Evolutionary conservation across 129 eudicot genomes (phyloP).

Genomic region (Heracleum sosnowskyi): DNA sequence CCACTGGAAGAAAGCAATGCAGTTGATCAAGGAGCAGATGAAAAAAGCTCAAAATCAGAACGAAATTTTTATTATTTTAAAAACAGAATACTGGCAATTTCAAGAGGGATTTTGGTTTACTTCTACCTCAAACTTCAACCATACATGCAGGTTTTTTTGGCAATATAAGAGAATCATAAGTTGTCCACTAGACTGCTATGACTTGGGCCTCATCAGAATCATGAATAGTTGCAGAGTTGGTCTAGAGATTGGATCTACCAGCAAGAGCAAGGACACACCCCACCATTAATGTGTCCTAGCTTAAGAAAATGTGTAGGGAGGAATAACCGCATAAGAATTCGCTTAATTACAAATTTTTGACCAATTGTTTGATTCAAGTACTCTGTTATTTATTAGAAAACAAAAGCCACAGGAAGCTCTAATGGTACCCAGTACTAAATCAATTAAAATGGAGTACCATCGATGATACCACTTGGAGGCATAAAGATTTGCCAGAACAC

Average conservation of each 20-base stretch:
- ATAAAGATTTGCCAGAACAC: neutral
- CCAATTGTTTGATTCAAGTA: no score
- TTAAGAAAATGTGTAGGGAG: no score
- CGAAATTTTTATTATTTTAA: no score
- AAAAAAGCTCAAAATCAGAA: neutral
- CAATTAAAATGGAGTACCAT: neutral
- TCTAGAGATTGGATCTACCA: neutral
- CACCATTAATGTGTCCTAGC: no score
- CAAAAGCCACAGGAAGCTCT: neutral
- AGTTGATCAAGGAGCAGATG: neutral
- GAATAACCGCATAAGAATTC: no score
- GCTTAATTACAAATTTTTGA: no score
- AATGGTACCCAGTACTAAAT: neutral
- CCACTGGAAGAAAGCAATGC: neutral
- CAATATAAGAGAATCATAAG: neutral
- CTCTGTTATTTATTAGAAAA: no score
- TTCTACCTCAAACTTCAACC: neutral
- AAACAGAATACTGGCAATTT: neutral
- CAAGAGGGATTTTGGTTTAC: neutral
- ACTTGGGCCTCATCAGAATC: no score
- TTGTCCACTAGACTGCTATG: neutral
- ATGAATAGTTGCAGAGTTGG: neutral
- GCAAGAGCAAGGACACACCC: no score
- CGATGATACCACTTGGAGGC: neutral
- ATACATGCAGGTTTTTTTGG: neutral